Evolutionary conservation across 495 filamentous ascomycete genomes (phyloP).

Genomic region (Copromyces sp.): DNA sequence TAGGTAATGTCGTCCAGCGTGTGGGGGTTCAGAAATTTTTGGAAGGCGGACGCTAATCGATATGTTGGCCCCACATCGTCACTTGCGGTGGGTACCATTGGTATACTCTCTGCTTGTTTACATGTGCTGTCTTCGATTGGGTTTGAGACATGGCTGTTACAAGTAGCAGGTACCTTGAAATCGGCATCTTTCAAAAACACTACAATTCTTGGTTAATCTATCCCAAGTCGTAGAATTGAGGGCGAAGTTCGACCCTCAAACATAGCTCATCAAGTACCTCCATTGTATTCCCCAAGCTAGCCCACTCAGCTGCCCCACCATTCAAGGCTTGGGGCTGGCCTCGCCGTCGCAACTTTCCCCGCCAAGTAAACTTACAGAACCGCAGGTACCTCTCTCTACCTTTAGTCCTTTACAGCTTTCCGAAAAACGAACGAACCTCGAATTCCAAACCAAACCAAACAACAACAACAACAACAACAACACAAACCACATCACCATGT

Average conservation of each 20-base stretch:
- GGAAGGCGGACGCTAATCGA: background rate
- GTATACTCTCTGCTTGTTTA: background rate
- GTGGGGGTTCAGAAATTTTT: background rate
- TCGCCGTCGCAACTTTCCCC: background rate
- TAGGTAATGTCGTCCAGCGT: background rate
- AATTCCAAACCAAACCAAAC: background rate
- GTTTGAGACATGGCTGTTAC: background rate
- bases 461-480: conserved; percentile 1
- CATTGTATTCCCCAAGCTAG: background rate
- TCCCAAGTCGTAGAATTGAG: fast-evolving
- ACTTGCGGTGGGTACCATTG: background rate
- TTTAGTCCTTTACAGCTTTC: background rate
- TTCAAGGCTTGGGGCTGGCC: background rate
- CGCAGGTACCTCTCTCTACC: background rate
- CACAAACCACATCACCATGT: conserved; percentile 23
- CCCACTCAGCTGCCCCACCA: background rate
- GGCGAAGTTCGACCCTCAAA: background rate
- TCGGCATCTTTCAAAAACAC: background rate
- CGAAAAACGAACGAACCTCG: background rate
- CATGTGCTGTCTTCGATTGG: background rate
- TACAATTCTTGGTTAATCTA: background rate
- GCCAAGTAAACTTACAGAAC: background rate
- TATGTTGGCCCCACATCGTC: background rate
- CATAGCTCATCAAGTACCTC: background rate
- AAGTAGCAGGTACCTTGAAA: background rate